Percentiles rank a stretch among this genome's conserved stretches.
Evolutionary conservation across 495 filamentous ascomycete species (phyloP).

Genomic region (Aeminium ludgeri): DNA sequence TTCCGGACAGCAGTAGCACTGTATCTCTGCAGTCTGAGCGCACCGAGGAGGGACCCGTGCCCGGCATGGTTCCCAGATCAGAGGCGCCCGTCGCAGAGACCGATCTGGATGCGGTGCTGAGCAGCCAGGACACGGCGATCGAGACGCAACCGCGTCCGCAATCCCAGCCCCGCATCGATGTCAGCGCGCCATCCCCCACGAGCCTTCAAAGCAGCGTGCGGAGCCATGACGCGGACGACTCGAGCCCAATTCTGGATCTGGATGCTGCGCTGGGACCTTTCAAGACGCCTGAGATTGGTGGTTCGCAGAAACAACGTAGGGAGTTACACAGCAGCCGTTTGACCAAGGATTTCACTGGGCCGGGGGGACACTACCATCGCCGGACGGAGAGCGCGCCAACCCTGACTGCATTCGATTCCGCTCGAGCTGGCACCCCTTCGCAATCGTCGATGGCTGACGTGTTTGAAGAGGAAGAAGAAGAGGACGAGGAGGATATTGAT

Average conservation of each 20-base stretch:
- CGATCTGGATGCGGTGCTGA: constrained; percentile 12
- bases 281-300: constrained; percentile 47
- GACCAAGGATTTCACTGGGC: constrained; percentile 56
- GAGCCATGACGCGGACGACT: constrained; percentile 36
- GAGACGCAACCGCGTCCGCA: background rate
- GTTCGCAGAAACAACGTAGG: constrained; percentile 43
- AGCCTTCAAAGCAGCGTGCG: constrained; percentile 17
- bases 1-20: background rate
- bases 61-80: constrained; percentile 5
- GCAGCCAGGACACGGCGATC: background rate
- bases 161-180: constrained; percentile 2
- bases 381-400: constrained; percentile 85
- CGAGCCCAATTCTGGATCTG: constrained; percentile 75
- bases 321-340: constrained; percentile 80
- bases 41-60: background rate
- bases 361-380: constrained; percentile 79
- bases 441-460: constrained; percentile 68
- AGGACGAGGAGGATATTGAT: constrained; percentile 28
- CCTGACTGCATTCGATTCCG: constrained; percentile 61
- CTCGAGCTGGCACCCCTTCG: constrained; percentile 3
- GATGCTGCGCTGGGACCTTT: constrained; percentile 92
- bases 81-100: constrained; percentile 8
- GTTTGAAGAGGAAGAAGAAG: constrained; percentile 91
- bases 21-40: background rate
- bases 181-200: constrained; percentile 1